These are phyloP conservation scores for Orbilia javanica DNA, from an alignment of 2,329 filamentous ascomycete genomes.

Conservation along the genomic window DNA sequence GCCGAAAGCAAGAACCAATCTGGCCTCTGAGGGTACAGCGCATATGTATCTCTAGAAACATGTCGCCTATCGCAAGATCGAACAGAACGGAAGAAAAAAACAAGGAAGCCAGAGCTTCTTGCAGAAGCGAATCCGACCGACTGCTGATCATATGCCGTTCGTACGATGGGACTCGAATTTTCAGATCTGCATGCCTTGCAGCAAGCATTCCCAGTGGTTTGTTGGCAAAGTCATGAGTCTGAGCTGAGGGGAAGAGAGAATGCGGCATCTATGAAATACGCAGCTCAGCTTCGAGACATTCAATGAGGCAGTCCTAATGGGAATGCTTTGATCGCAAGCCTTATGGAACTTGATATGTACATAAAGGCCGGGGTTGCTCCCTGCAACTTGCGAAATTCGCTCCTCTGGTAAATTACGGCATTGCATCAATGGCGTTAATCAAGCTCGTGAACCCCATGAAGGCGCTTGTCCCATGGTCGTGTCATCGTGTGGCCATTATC, in stretches of 20 bases:
- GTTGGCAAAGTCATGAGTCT: constrained; percentile 19
- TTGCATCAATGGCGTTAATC: constrained; percentile 57
- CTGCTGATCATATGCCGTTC: constrained; percentile 51
- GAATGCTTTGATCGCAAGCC: constrained; percentile 12
- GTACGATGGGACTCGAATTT: constrained; percentile 35
- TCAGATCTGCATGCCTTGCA: constrained; percentile 52
- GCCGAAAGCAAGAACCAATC: constrained; percentile 7
- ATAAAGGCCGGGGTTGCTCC: constrained; percentile 16
- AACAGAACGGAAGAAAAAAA: constrained; percentile 45
- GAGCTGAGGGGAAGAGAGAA: constrained; percentile 10
- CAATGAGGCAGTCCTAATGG: background rate
- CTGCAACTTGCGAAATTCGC: constrained; percentile 38
- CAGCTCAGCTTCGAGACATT: background rate
- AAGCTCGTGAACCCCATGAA: constrained; percentile 8
- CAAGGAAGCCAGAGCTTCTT: constrained; percentile 43
- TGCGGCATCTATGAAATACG: constrained; percentile 36
- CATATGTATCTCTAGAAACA: constrained; percentile 19
- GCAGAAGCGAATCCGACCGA: constrained; percentile 55
- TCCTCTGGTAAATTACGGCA: constrained; percentile 54
- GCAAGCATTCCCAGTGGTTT: constrained; percentile 21
- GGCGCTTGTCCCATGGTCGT: constrained; percentile 53
- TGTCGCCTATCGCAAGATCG: constrained; percentile 57
- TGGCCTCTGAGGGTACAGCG: background rate
- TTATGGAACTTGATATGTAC: constrained; percentile 10
- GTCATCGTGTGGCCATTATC: constrained; percentile 55